A percentile compares a stretch with the other conserved stretches of the same genome.
phyloP scores from a whole-genome alignment of 345 rosid species.

The Mangifera indica region DNA sequence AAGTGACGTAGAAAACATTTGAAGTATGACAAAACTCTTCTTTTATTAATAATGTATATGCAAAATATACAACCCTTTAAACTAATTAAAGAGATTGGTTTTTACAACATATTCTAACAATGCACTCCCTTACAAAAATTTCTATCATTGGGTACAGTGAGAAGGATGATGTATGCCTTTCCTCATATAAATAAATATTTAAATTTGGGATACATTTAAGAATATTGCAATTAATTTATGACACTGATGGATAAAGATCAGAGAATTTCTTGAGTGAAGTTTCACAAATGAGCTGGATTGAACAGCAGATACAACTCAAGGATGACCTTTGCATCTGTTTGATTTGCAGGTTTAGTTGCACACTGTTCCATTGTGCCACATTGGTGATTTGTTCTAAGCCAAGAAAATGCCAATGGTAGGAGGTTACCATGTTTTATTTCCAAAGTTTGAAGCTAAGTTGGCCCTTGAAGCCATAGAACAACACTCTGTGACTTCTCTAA shows the following conservation, averaged over 20 bases:
- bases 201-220: background rate
- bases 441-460: constrained; percentile 64
- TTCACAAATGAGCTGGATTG: constrained; percentile 4
- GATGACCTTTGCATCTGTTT: constrained; percentile 7
- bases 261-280: background rate
- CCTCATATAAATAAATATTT: background rate
- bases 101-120: too few relatives aligned
- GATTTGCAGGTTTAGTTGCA: constrained; percentile 77
- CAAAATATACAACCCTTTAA: too few relatives aligned
- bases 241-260: constrained; percentile 6
- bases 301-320: background rate
- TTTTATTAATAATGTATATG: too few relatives aligned
- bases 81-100: too few relatives aligned
- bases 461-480: constrained; percentile 57
- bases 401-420: constrained; percentile 90
- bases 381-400: constrained; percentile 86
- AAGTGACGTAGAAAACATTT: too few relatives aligned
- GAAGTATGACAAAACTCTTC: too few relatives aligned
- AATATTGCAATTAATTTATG: background rate
- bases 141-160: constrained; percentile 73
- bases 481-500: constrained; percentile 64
- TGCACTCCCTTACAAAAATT: constrained; percentile 83
- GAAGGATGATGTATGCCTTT: constrained; percentile 72
- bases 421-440: constrained; percentile 68
- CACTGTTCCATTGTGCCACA: constrained; percentile 79